These are phyloP conservation scores for Ogataea ramenticola DNA, from an alignment of 805 yeast species.

Conservation along the genomic window DNA sequence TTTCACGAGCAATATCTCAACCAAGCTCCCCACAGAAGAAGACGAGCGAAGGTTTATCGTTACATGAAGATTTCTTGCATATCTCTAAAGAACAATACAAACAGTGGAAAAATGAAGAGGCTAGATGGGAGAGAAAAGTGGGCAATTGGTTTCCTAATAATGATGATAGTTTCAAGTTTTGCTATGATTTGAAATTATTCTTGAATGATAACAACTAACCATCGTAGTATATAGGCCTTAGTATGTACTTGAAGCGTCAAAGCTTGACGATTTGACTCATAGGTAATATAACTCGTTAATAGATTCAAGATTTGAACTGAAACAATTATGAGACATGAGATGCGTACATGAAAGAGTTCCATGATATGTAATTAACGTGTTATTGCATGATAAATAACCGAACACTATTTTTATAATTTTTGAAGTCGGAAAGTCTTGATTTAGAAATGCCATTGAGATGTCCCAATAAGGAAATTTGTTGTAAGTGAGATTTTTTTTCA, in stretches of 20 bases:
- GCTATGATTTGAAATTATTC: constrained; percentile 24
- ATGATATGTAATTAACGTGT: too few relatives aligned
- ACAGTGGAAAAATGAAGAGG: constrained; percentile 25
- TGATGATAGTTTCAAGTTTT: constrained; percentile 17
- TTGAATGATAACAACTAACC: constrained; percentile 20
- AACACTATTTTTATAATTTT: too few relatives aligned
- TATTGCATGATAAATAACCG: too few relatives aligned
- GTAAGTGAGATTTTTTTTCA: too few relatives aligned
- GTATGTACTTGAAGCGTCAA: too few relatives aligned
- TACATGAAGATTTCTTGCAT: constrained; percentile 8
- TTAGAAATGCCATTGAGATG: neutral
- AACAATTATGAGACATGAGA: too few relatives aligned
- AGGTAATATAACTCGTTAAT: too few relatives aligned
- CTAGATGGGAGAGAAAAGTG: constrained; percentile 28
- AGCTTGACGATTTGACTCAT: too few relatives aligned
- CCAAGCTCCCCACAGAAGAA: neutral
- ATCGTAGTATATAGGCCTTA: neutral
- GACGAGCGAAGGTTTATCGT: neutral
- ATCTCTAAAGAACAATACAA: constrained; percentile 20
- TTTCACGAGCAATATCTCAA: neutral
- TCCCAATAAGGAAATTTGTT: constrained; percentile 3
- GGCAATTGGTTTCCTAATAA: constrained; percentile 28
- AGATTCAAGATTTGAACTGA: too few relatives aligned
- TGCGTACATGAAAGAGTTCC: too few relatives aligned
- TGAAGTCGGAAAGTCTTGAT: neutral